Evolutionary conservation across 768 basidiomycete species (phyloP).

Genomic region (Leccinum uliginosum): DNA sequence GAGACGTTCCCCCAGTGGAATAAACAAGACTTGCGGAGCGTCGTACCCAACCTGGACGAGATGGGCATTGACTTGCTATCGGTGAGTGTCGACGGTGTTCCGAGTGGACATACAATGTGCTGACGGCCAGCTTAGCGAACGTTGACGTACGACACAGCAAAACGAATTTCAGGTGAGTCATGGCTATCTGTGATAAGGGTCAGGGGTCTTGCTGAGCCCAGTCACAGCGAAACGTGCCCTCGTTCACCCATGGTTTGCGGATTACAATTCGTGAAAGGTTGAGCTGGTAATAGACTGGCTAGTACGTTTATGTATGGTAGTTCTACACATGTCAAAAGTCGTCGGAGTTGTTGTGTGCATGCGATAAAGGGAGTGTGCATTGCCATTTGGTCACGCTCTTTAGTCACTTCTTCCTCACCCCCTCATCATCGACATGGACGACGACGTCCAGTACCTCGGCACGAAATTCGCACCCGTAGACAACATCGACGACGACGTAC

Average conservation of each 20-base stretch:
- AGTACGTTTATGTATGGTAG: too few species aligned
- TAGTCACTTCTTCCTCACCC: conserved; percentile 15
- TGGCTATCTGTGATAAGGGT: neutral
- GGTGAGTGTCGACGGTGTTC: conserved; percentile 35
- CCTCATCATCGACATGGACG: conserved; percentile 38
- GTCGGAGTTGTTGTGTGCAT: conserved; percentile 8
- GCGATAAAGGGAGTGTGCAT: conserved; percentile 28
- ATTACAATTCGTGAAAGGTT: conserved; percentile 40
- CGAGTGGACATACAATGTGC: neutral
- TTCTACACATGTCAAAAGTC: neutral
- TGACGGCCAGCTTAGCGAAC: conserved; percentile 43
- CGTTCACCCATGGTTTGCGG: conserved; percentile 46
- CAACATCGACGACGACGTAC: conserved; percentile 25
- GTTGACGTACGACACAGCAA: conserved; percentile 83
- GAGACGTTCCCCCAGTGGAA: conserved; percentile 96
- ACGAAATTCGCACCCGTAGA: conserved; percentile 30
- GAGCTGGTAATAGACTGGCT: too few species aligned
- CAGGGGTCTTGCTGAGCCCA: neutral
- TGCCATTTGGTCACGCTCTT: conserved; percentile 30
- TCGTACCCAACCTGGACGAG: conserved; percentile 69
- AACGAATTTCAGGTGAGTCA: conserved; percentile 81
- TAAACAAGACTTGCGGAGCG: conserved; percentile 60
- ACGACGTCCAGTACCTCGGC: conserved; percentile 61
- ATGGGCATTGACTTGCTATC: conserved; percentile 77
- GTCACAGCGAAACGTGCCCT: conserved; percentile 53